These are phyloP conservation scores for Fonsecaea multimorphosa DNA, from an alignment of 2,329 filamentous ascomycete genomes.

Conservation along the genomic window DNA sequence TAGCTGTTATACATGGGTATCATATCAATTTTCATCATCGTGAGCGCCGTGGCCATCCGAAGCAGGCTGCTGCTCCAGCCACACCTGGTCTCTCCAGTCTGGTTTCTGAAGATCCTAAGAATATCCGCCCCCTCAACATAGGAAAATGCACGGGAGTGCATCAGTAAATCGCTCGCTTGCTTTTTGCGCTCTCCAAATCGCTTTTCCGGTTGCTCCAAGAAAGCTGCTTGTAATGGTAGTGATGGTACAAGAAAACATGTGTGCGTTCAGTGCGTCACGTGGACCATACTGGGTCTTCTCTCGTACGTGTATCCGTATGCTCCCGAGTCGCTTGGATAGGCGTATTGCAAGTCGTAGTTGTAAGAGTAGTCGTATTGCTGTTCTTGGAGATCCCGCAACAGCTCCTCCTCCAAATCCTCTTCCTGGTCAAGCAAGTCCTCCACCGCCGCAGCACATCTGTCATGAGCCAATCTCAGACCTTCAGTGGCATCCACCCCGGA, in stretches of 20 bases:
- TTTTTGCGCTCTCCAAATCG: not conserved
- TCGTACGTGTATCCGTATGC: slow-evolving; percentile 18
- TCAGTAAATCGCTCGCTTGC: not conserved
- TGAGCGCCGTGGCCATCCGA: slow-evolving; percentile 1
- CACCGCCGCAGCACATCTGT: slow-evolving; percentile 35
- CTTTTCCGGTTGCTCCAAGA: not conserved
- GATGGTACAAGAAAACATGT: slow-evolving; percentile 2
- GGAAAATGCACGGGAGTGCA: not conserved
- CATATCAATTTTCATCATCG: slow-evolving; percentile 10
- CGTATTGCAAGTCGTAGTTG: slow-evolving; percentile 24
- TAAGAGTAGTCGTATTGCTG: slow-evolving; percentile 22
- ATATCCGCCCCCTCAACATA: slow-evolving; percentile 3
- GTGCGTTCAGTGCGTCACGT: slow-evolving; percentile 17
- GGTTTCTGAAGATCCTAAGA: slow-evolving; percentile 7
- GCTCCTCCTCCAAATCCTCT: slow-evolving; percentile 35
- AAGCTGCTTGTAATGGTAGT: not conserved
- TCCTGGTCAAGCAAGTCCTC: slow-evolving; percentile 38
- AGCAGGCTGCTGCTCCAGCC: slow-evolving; percentile 19
- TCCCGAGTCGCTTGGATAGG: slow-evolving; percentile 8
- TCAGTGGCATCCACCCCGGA: slow-evolving; percentile 36
- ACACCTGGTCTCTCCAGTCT: slow-evolving; percentile 3
- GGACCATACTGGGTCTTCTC: slow-evolving; percentile 29
- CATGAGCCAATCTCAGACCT: slow-evolving; percentile 37
- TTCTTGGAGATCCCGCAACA: slow-evolving; percentile 31
- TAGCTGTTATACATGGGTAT: slow-evolving; percentile 19